Base-by-base conservation (phyloP, 495 filamentous ascomycete species). In the Penicillium tannophilum region DNA sequence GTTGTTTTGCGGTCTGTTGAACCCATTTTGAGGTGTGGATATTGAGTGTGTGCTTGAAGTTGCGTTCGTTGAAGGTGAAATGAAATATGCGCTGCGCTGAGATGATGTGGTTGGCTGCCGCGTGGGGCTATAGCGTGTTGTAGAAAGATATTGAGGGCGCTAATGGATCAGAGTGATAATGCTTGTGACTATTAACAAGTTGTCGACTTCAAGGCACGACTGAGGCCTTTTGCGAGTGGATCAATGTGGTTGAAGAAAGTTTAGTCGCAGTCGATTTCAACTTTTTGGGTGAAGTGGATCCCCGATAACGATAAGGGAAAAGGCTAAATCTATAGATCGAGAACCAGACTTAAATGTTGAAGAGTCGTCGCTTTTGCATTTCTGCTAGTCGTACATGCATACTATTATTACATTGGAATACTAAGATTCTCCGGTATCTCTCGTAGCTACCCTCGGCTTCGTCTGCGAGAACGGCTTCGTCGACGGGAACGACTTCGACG, bases 281-380 rank as follows among this genome's bases (percentile, higher is more conserved):
- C 62, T 65, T 70, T 70, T 70, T 68, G 55, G 48, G 67, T 60
- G 67, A 62, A 65, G 56, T 54, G 52, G 43, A 20, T 19, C 50
- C 56, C 52, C 36, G 44, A 53, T 66, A 66, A 51, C 54, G 46
- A 66, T 62, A 62, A 55, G 60, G 24, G 7, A 16, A 10, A 33
- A 24, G 36, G 26, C 53, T 45, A 35, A 31, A 55, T 30, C 46
- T 31, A 49, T 17, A 30, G 16, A 31, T n/a, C 16, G 6, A 44
- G 19, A 20, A 56, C 12, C 6, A 48, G 6, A 30, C 16, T 31
- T 9, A 28, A 7, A 36, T 36, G 10, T 36, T 20, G 16, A 20
- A n/a, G n/a, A 54, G 11, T 26, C 12, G n/a, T 54, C 24, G 9
- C 39, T 51, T 23, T 28, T 52, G 30, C 33, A 16, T 47, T 30